A percentile compares a stretch with the other conserved stretches of the same genome.
Evolutionary conservation across 1,284 basidiomycete genomes (phyloP).

Genomic region (Sporisorium scitamineum): DNA sequence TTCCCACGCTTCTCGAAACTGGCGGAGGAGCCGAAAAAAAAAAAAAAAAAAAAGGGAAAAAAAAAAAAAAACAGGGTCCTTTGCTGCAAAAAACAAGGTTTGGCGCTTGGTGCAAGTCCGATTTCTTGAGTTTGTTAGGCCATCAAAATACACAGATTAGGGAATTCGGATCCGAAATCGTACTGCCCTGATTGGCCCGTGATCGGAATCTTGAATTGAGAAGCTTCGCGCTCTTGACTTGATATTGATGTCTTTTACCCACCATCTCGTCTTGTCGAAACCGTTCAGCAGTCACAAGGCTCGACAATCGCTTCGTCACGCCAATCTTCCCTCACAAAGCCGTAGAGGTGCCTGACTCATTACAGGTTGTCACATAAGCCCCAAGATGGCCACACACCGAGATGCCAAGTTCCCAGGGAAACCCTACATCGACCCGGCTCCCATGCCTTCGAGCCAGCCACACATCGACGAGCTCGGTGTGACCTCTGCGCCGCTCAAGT

Average conservation of each 20-base stretch:
- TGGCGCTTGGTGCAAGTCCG: background rate
- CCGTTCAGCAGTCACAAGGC: background rate
- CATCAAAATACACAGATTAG: background rate
- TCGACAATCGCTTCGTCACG: background rate
- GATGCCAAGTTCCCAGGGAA: conserved; percentile 66
- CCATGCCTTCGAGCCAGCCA: conserved; percentile 72
- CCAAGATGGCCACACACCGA: conserved; percentile 67
- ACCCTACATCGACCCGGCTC: conserved; percentile 67
- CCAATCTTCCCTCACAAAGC: background rate
- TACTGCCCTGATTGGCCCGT: conserved; percentile 43
- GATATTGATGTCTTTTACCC: conserved; percentile 1
- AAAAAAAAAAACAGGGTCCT: background rate
- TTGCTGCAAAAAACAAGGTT: background rate
- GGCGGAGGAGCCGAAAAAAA: conserved; percentile 8
- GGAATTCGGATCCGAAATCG: conserved; percentile 40
- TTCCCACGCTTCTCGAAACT: background rate
- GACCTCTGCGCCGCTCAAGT: conserved; percentile 94
- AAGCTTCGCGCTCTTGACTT: conserved; percentile 14
- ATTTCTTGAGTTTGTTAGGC: conserved; percentile 12
- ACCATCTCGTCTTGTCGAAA: conserved; percentile 1
- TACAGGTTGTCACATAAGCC: conserved; percentile 8
- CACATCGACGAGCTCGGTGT: conserved; percentile 89
- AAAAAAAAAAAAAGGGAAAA: conserved; percentile 2
- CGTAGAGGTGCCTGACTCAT: background rate
- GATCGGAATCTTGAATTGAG: conserved; percentile 44